A percentile compares a stretch with the other conserved stretches of the same genome.
Evolutionary conservation across 352 stramenopile species (phyloP).

Genomic region (Phytopythium cucurbitacearum): DNA sequence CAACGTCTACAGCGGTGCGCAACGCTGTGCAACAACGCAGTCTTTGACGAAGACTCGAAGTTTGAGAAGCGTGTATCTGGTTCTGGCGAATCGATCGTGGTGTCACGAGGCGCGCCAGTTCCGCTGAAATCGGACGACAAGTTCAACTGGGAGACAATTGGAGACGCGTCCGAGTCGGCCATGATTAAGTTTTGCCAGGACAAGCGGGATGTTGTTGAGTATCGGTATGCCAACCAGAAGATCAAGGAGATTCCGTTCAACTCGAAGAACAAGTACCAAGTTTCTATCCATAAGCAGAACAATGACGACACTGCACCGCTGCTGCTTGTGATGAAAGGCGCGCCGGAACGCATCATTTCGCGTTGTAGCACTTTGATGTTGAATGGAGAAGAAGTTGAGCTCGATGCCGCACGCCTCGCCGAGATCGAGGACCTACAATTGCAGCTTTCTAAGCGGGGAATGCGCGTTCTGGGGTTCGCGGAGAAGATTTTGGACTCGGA

Average conservation of each 20-base stretch:
- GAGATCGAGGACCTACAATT: slow-evolving; percentile 48
- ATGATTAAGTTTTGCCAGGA: slow-evolving; percentile 38
- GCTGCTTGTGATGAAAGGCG: slow-evolving; percentile 93
- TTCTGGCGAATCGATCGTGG: slow-evolving; percentile 5
- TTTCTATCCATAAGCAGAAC: slow-evolving; percentile 79
- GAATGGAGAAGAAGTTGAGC: slow-evolving; percentile 37
- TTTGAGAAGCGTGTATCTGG: slow-evolving; percentile 29
- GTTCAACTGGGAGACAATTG: slow-evolving; percentile 37
- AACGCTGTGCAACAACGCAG: slow-evolving; percentile 89
- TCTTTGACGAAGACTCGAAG: slow-evolving; percentile 83
- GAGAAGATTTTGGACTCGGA: slow-evolving; percentile 44
- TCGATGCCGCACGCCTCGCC: slow-evolving; percentile 85
- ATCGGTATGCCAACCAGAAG: slow-evolving; percentile 22
- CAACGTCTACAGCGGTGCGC: slow-evolving; percentile 74
- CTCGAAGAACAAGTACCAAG: slow-evolving; percentile 84
- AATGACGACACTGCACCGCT: slow-evolving; percentile 62
- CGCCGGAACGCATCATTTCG: slow-evolving; percentile 93
- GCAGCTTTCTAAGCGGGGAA: slow-evolving; percentile 54
- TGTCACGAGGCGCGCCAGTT: slow-evolving; percentile 19
- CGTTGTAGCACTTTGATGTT: slow-evolving; percentile 87
- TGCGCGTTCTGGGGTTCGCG: slow-evolving; percentile 56
- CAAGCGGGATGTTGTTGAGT: slow-evolving; percentile 25
- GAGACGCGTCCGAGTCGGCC: slow-evolving; percentile 31
- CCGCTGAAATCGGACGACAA: slow-evolving; percentile 27
- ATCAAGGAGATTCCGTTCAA: slow-evolving; percentile 85